Percentiles rank a stretch among this genome's conserved stretches.
Conservation (phyloP, 208 protist species). For the Kentomonas sorsogonicus region DNA sequence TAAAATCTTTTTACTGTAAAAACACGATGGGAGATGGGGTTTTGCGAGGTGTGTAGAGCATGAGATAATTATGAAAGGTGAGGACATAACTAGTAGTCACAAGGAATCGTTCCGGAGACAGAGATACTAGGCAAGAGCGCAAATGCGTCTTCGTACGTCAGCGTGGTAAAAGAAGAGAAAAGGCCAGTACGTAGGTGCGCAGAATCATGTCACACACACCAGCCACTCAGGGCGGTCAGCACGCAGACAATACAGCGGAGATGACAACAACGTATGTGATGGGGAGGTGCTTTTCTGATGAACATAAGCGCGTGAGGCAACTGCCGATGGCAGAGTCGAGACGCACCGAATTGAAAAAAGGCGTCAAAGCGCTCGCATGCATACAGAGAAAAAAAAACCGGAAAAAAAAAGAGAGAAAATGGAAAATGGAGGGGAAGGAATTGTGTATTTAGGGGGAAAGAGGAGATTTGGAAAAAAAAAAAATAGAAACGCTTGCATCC, state of each 20-base stretch:
- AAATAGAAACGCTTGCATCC: background rate
- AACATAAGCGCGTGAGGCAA: too few relatives aligned
- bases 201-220: too few relatives aligned
- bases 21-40: background rate
- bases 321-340: too few relatives aligned
- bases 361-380: background rate
- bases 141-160: too few relatives aligned
- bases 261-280: too few relatives aligned
- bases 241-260: too few relatives aligned
- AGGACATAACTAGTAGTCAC: background rate
- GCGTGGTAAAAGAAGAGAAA: too few relatives aligned
- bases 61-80: background rate
- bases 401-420: constrained; percentile 5
- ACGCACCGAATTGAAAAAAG: constrained; percentile 6
- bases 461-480: background rate
- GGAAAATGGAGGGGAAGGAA: constrained; percentile 2
- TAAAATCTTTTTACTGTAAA: background rate
- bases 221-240: too few relatives aligned
- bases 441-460: background rate
- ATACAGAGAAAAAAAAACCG: background rate
- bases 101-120: too few relatives aligned
- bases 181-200: too few relatives aligned
- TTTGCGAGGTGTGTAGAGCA: constrained; percentile 3
- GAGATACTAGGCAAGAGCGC: too few relatives aligned
- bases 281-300: too few relatives aligned